Conservation (phyloP, 2,329 filamentous ascomycete genomes). For the Fusarium nygamai region DNA sequence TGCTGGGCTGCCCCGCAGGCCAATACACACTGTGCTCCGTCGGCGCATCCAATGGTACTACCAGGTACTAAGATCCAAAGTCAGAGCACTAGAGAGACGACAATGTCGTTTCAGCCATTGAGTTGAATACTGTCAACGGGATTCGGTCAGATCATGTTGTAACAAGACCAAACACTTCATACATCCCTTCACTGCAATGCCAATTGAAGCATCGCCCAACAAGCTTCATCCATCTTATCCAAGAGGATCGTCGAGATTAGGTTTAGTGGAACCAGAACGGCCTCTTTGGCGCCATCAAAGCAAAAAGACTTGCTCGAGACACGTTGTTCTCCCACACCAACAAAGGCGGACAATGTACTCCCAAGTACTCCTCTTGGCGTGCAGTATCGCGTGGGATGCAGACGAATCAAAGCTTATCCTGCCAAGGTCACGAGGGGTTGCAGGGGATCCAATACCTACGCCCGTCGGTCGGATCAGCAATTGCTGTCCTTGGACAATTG, state of each 20-base stretch:
- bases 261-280: slow-evolving; percentile 40
- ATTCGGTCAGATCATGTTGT: background rate
- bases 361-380: slow-evolving; percentile 29
- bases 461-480: slow-evolving; percentile 31
- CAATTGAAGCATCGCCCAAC: background rate
- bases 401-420: slow-evolving; percentile 30
- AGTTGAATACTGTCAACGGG: fast-evolving
- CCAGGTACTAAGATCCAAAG: background rate
- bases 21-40: slow-evolving; percentile 22
- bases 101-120: background rate
- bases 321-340: background rate
- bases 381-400: slow-evolving; percentile 23
- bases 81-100: background rate
- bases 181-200: background rate
- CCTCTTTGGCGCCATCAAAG: background rate
- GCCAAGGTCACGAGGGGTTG: slow-evolving; percentile 29
- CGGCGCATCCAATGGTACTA: background rate
- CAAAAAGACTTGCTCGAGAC: slow-evolving; percentile 18
- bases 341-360: slow-evolving; percentile 11
- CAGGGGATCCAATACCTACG: slow-evolving; percentile 17
- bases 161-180: background rate
- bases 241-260: slow-evolving; percentile 44
- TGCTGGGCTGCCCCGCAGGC: slow-evolving; percentile 25
- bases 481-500: background rate
- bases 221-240: slow-evolving; percentile 1